These are phyloP conservation scores for Aspergillus tamarii DNA, from an alignment of 2,329 filamentous ascomycete genomes.

Conservation along the genomic window DNA sequence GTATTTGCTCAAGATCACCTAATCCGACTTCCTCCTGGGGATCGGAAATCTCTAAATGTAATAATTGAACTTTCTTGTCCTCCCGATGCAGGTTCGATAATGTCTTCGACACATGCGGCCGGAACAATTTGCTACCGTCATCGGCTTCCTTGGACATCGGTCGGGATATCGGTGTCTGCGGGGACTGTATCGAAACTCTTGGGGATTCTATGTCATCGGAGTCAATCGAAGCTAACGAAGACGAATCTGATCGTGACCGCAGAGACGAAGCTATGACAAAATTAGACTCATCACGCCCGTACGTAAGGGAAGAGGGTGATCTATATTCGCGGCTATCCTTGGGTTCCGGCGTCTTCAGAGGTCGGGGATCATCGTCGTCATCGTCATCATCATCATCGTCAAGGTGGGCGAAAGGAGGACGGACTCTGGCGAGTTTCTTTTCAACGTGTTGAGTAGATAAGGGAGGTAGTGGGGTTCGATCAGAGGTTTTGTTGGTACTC, in stretches of 20 bases:
- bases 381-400: slow-evolving; percentile 5
- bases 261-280: slow-evolving; percentile 25
- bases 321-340: slow-evolving; percentile 11
- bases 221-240: slow-evolving; percentile 32
- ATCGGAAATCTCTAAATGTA: slow-evolving; percentile 43
- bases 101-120: slow-evolving; percentile 35
- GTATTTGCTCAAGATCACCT: slow-evolving; percentile 38
- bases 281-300: slow-evolving; percentile 25
- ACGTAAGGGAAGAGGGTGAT: slow-evolving; percentile 22
- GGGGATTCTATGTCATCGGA: slow-evolving; percentile 31
- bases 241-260: slow-evolving; percentile 37
- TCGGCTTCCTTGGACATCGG: slow-evolving; percentile 40
- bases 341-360: slow-evolving; percentile 4
- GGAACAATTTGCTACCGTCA: slow-evolving; percentile 34
- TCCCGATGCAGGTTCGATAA: slow-evolving; percentile 37
- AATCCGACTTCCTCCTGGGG: slow-evolving; percentile 32
- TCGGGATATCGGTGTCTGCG: slow-evolving; percentile 40
- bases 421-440: slow-evolving; percentile 11
- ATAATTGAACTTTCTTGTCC: slow-evolving; percentile 38
- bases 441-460: slow-evolving; percentile 14
- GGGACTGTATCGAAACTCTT: slow-evolving; percentile 33
- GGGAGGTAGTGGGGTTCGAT: slow-evolving; percentile 17
- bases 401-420: slow-evolving; percentile 7
- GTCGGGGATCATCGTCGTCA: neutral
- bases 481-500: slow-evolving; percentile 5